Evolutionary conservation across 2,329 filamentous ascomycete species (phyloP).

Genomic region (Alternaria arbusti): DNA sequence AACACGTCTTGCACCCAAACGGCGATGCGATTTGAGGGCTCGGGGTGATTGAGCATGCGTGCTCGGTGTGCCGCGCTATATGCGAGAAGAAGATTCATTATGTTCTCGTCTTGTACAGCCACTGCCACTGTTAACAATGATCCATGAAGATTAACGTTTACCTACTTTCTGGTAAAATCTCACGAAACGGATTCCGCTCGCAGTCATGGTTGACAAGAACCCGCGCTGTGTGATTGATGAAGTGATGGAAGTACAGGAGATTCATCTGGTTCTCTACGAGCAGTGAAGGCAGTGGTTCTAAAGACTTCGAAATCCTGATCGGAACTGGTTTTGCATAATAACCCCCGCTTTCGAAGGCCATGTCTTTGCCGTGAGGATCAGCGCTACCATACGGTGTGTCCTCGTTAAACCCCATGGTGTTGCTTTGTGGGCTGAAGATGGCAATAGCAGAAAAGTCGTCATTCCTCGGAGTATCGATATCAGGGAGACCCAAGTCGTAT

Average conservation of each 20-base stretch:
- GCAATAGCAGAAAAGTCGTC: slow-evolving; percentile 72
- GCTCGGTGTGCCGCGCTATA: slow-evolving; percentile 87
- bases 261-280: slow-evolving; percentile 80
- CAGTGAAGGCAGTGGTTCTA: slow-evolving; percentile 63
- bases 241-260: slow-evolving; percentile 74
- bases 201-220: slow-evolving; percentile 69
- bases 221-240: slow-evolving; percentile 80
- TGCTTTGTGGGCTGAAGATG: slow-evolving; percentile 42
- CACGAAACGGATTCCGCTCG: slow-evolving; percentile 65
- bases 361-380: slow-evolving; percentile 53
- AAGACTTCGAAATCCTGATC: slow-evolving; percentile 65
- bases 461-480: slow-evolving; percentile 73
- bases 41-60: slow-evolving; percentile 72
- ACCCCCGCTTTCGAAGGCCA: slow-evolving; percentile 64
- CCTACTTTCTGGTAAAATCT: slow-evolving; percentile 67
- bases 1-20: slow-evolving; percentile 82
- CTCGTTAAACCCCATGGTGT: slow-evolving; percentile 39
- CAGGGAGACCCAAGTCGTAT: slow-evolving; percentile 72
- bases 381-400: slow-evolving; percentile 45
- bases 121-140: slow-evolving; percentile 52
- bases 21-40: slow-evolving; percentile 79
- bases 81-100: slow-evolving; percentile 77
- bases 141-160: slow-evolving; percentile 4
- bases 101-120: slow-evolving; percentile 71
- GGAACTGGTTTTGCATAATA: slow-evolving; percentile 75